phyloP scores from a whole-genome alignment of 176 grass and related monocot species.

The Musa itinerans region DNA sequence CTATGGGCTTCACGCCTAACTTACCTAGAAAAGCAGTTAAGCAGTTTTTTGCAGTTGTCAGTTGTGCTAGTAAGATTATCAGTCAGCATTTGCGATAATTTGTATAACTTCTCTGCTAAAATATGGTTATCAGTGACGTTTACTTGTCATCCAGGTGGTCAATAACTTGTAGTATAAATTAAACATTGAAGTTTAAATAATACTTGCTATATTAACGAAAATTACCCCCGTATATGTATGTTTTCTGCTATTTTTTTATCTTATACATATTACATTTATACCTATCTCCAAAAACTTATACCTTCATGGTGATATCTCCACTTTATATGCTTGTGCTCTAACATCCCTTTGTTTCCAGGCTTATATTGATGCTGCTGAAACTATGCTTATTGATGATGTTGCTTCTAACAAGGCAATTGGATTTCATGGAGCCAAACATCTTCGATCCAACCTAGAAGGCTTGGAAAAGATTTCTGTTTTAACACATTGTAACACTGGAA shows the following conservation, averaged over 20 bases:
- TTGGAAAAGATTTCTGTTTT: constrained; percentile 50
- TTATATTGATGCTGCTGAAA: constrained; percentile 71
- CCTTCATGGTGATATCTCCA: constrained; percentile 1
- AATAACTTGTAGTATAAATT: too few species aligned
- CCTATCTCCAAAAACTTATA: background rate
- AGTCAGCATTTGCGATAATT: too few species aligned
- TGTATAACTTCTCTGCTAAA: too few species aligned
- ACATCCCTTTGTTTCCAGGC: constrained; percentile 33
- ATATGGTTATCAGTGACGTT: too few species aligned
- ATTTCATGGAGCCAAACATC: constrained; percentile 61
- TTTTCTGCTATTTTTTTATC: background rate
- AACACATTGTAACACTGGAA: constrained; percentile 96
- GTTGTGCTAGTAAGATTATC: too few species aligned
- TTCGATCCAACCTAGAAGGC: constrained; percentile 35
- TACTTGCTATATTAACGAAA: too few species aligned
- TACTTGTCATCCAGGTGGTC: too few species aligned
- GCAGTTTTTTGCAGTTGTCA: too few species aligned
- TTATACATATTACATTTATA: background rate
- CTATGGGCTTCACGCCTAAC: too few species aligned
- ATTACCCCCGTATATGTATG: too few species aligned
- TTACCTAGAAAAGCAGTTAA: too few species aligned
- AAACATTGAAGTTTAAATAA: too few species aligned
- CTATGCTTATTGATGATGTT: constrained; percentile 88
- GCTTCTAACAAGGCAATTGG: constrained; percentile 91
- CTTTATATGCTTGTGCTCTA: constrained; percentile 1